These are phyloP conservation scores for Fonsecaea multimorphosa DNA, from an alignment of 2,329 filamentous ascomycete genomes.

Conservation along the genomic window DNA sequence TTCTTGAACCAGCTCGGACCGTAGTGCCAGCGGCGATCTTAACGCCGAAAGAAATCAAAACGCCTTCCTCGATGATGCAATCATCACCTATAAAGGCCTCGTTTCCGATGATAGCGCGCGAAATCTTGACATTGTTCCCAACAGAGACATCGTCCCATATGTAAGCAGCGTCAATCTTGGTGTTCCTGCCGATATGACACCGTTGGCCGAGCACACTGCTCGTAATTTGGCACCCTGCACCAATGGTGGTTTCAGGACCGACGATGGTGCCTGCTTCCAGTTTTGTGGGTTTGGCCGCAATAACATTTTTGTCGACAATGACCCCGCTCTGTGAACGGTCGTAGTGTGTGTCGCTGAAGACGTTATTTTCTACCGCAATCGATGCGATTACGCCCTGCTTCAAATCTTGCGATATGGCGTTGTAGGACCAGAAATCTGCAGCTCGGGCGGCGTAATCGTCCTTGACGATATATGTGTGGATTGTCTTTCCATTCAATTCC, in stretches of 20 bases:
- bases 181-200: constrained; percentile 86
- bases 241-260: constrained; percentile 76
- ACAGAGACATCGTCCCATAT: constrained; percentile 86
- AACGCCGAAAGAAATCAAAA: constrained; percentile 80
- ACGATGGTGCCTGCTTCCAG: constrained; percentile 74
- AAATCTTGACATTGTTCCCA: constrained; percentile 73
- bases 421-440: constrained; percentile 85
- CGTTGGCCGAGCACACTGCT: constrained; percentile 82
- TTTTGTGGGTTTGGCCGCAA: constrained; percentile 72
- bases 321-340: constrained; percentile 74
- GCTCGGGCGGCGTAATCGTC: constrained; percentile 87
- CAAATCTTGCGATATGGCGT: constrained; percentile 78
- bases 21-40: constrained; percentile 50
- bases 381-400: constrained; percentile 35
- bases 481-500: constrained; percentile 95
- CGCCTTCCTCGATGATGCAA: constrained; percentile 72
- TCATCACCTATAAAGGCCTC: constrained; percentile 73
- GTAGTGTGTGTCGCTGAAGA: constrained; percentile 76
- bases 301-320: constrained; percentile 54
- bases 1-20: constrained; percentile 32
- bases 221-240: constrained; percentile 70
- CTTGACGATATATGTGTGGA: constrained; percentile 84
- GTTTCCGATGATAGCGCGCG: constrained; percentile 76
- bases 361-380: constrained; percentile 59
- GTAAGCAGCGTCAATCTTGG: constrained; percentile 77